Conservation (phyloP, 179 eudicot species). For the Spinacia oleracea region DNA sequence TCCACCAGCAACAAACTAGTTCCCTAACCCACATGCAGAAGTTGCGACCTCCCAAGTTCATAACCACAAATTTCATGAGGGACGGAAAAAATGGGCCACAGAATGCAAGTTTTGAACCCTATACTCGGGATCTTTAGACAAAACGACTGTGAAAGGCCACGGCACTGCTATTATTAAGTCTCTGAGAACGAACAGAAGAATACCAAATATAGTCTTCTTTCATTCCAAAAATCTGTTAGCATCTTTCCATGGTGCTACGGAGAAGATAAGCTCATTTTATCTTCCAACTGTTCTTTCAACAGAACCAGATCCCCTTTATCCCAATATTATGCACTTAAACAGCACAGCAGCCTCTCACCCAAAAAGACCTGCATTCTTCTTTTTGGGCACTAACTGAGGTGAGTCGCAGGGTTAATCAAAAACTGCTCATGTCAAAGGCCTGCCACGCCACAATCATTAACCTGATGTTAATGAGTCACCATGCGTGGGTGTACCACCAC, state of each 20-base stretch:
- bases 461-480: conserved; percentile 7
- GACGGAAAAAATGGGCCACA: neutral
- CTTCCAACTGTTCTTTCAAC: neutral
- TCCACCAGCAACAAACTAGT: conserved; percentile 13
- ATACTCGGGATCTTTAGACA: neutral
- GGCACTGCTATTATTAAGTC: neutral
- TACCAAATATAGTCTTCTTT: neutral
- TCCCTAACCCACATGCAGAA: neutral
- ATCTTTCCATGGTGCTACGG: neutral
- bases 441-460: conserved; percentile 10
- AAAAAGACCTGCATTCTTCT: neutral
- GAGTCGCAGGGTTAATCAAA: neutral
- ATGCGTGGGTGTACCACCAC: conserved; percentile 8
- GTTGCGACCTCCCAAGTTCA: neutral
- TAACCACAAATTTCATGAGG: neutral
- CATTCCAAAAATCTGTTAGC: neutral
- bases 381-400: neutral
- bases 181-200: neutral
- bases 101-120: conserved; percentile 2
- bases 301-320: conserved; percentile 2
- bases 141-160: neutral
- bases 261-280: neutral
- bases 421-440: conserved; percentile 4
- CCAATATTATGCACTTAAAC: conserved; percentile 4
- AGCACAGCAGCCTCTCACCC: conserved; percentile 7